Evolutionary conservation across 2,329 filamentous ascomycete genomes (phyloP), one percentile per base, ranked within the genome.

Genomic region (Geoglossum cookeanum): DNA sequence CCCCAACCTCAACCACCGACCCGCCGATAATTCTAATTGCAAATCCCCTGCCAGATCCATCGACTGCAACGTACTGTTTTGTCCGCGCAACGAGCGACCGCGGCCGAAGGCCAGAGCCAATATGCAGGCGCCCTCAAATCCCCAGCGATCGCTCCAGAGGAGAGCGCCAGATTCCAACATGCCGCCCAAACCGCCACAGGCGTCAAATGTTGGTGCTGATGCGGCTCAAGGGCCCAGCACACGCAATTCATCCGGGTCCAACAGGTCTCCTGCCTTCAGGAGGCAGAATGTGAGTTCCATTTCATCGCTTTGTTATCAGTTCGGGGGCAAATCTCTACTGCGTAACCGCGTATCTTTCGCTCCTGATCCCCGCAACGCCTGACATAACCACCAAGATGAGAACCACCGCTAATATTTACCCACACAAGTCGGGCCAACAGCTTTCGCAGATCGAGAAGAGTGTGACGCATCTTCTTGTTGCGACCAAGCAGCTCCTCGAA

Each of bases 361-460:
- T 22, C 22, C 22, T 22, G 22, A 22, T 22, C 22, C 22, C 22
- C 22, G 22, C 2, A 22, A 49, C 47, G 22, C 9, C 47, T 29
- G 47, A 49, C 22, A 29, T 4, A 27, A 13, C 17, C 48, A 32
- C 32, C 49, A 17, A 6, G 9, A 53, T 53, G 49, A 35, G 8
- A 13, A 53, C 11, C 13, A 22, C 33, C 49, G 49, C 49, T 53
- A 22, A 53, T 35, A 17, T 17, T n/a, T 53, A 30, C 22, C 49
- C 3, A 22, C 49, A 35, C 49, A 22, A 85, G 84, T 75, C 81
- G 70, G 74, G 82, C 74, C 75, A 87, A 75, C 76, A 87, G 63
- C 78, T 98, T 63, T 96, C 91, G 56, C 91, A 95, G 70, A 98
- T 98, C 71, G 92, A 98, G 74, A 97, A 96, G 75, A 96, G 90